Evolutionary conservation across 2,329 filamentous ascomycete species (phyloP).

Genomic region (Trichoderma sp.): DNA sequence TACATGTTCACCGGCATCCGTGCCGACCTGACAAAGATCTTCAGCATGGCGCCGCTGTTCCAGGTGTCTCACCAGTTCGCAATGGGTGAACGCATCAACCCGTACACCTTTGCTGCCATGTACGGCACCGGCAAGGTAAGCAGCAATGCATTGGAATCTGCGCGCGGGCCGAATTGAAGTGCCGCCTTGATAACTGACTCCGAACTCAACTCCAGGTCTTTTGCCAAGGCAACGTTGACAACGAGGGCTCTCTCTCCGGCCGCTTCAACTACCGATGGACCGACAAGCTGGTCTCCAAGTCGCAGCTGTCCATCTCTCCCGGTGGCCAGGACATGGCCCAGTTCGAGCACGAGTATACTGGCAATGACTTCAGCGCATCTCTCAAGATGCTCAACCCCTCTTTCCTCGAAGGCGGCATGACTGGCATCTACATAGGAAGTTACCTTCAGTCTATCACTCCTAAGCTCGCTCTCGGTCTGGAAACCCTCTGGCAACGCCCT

Average conservation of each 20-base stretch:
- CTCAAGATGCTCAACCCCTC: constrained; percentile 97
- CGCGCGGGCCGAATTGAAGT: background rate
- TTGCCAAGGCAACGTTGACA: constrained; percentile 93
- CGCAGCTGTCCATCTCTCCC: constrained; percentile 81
- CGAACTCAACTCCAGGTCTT: constrained; percentile 67
- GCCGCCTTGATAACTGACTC: constrained; percentile 29
- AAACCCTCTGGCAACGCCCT: constrained; percentile 90
- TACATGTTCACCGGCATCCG: constrained; percentile 95
- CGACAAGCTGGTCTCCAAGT: constrained; percentile 79
- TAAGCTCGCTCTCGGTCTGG: constrained; percentile 82
- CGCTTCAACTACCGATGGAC: constrained; percentile 94
- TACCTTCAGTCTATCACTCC: constrained; percentile 94
- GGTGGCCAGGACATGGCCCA: constrained; percentile 86
- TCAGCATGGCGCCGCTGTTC: constrained; percentile 91
- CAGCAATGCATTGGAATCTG: constrained; percentile 1
- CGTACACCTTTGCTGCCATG: constrained; percentile 92
- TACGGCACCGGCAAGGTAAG: constrained; percentile 89
- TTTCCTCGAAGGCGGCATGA: constrained; percentile 85
- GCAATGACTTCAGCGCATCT: constrained; percentile 88
- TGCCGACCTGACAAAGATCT: constrained; percentile 94
- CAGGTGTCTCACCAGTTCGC: constrained; percentile 97
- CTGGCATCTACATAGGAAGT: constrained; percentile 92
- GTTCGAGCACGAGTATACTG: constrained; percentile 93
- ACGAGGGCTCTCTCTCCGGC: constrained; percentile 82
- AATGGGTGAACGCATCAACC: constrained; percentile 89